Conservation (phyloP, 192 early-diverging fungal genomes). For the Diversispora epigaea region DNA sequence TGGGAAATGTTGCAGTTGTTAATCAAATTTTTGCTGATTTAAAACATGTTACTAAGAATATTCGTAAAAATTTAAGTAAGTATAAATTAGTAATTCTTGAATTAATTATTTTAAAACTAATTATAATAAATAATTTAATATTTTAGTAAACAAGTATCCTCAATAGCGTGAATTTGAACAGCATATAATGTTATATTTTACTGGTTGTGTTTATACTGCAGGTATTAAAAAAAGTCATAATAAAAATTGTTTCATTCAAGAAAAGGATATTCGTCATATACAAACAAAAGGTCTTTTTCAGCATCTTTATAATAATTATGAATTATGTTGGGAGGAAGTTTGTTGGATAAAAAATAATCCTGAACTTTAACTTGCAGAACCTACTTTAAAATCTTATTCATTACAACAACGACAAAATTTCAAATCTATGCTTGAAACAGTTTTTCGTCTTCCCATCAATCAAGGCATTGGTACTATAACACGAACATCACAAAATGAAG, state of each 20-base stretch:
- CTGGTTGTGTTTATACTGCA: background rate
- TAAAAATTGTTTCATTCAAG: background rate
- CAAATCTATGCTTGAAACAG: background rate
- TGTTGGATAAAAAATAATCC: background rate
- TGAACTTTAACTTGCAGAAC: background rate
- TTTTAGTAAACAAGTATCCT: background rate
- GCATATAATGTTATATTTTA: background rate
- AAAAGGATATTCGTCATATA: background rate
- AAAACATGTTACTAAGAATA: conserved; percentile 5
- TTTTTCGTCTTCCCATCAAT: background rate
- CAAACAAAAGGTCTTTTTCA: background rate
- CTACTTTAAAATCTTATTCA: background rate
- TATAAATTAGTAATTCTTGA: background rate
- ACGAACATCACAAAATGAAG: background rate
- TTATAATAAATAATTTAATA: background rate
- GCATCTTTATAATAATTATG: background rate
- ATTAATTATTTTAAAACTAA: background rate
- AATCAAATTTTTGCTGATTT: conserved; percentile 1
- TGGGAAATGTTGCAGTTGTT: background rate
- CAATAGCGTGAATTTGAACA: background rate
- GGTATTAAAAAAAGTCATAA: background rate
- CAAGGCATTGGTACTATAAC: background rate
- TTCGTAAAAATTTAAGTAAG: background rate
- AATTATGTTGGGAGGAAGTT: background rate
- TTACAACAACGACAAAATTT: background rate